A percentile compares a stretch with the other conserved stretches of the same genome.
Evolutionary conservation across 148 eudicot species (phyloP).

Genomic region (Persicaria tinctoria): DNA sequence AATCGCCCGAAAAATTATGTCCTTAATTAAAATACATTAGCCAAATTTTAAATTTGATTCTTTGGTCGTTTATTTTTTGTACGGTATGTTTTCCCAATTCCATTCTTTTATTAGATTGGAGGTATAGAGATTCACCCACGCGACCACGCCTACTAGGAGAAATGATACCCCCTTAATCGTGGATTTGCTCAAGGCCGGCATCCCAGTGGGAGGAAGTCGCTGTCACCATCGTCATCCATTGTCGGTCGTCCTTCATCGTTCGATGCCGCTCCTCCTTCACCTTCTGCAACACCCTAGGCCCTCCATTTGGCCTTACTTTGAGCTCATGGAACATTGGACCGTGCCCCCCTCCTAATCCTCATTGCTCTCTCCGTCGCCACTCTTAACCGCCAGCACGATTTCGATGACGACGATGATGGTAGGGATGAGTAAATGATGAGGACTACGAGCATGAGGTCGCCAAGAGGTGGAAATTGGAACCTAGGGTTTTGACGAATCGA

Average conservation of each 20-base stretch:
- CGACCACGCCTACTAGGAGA: conserved; percentile 35
- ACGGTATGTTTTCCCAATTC: no score
- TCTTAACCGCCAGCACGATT: conserved; percentile 12
- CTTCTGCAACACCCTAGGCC: conserved; percentile 31
- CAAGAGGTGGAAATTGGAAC: background rate
- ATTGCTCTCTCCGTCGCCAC: conserved; percentile 26
- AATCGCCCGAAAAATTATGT: no score
- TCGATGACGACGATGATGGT: conserved; percentile 3
- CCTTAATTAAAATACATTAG: no score
- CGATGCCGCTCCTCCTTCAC: conserved; percentile 30
- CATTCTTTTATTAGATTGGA: no score
- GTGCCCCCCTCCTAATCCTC: conserved; percentile 54
- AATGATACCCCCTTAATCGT: conserved; percentile 14
- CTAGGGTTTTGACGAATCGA: conserved; percentile 2
- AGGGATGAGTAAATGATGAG: conserved; percentile 14
- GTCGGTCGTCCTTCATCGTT: no score
- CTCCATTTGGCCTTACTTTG: conserved; percentile 51
- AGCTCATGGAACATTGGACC: conserved; percentile 59
- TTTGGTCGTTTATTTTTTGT: no score
- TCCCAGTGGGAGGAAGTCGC: conserved; percentile 72
- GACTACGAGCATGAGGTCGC: background rate
- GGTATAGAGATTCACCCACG: conserved; percentile 24
- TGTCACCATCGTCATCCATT: conserved; percentile 37
- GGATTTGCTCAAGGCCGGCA: conserved; percentile 45
- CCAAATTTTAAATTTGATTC: no score